phyloP scores from a whole-genome alignment of 2,329 filamentous ascomycete species.

The Alternaria metachromatica region DNA sequence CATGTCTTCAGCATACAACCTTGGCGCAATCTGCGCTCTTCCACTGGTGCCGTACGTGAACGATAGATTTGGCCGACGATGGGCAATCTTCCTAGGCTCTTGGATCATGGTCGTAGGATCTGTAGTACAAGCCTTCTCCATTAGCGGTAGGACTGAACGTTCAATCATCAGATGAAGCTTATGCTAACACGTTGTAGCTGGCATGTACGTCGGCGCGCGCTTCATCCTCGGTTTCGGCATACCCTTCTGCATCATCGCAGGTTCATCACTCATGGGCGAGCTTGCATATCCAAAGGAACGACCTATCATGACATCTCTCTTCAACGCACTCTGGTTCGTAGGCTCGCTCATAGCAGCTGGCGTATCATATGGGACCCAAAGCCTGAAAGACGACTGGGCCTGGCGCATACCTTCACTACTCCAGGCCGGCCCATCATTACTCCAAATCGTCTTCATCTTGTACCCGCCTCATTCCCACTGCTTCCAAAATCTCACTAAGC shows the following conservation, averaged over 20 bases:
- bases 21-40: conserved; percentile 48
- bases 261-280: conserved; percentile 68
- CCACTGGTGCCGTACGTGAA: conserved; percentile 48
- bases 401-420: conserved; percentile 71
- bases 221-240: conserved; percentile 71
- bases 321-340: conserved; percentile 72
- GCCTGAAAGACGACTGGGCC: conserved; percentile 66
- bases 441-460: conserved; percentile 70
- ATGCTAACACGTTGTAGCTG: conserved; percentile 12
- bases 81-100: conserved; percentile 52
- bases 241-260: conserved; percentile 67
- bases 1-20: conserved; percentile 54
- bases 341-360: conserved; percentile 63
- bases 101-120: conserved; percentile 54
- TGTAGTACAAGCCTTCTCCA: conserved; percentile 32
- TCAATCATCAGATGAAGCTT: conserved; percentile 4
- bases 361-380: conserved; percentile 68
- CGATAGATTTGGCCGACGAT: conserved; percentile 52
- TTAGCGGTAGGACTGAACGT: conserved; percentile 17
- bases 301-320: conserved; percentile 68
- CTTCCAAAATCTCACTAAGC: not conserved
- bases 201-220: conserved; percentile 64
- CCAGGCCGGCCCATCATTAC: conserved; percentile 66
- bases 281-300: conserved; percentile 72
- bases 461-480: conserved; percentile 12